Evolutionary conservation across 257 asterid genomes (phyloP), one percentile per base, ranked within the genome.

Genomic region (Fraxinus americana): DNA sequence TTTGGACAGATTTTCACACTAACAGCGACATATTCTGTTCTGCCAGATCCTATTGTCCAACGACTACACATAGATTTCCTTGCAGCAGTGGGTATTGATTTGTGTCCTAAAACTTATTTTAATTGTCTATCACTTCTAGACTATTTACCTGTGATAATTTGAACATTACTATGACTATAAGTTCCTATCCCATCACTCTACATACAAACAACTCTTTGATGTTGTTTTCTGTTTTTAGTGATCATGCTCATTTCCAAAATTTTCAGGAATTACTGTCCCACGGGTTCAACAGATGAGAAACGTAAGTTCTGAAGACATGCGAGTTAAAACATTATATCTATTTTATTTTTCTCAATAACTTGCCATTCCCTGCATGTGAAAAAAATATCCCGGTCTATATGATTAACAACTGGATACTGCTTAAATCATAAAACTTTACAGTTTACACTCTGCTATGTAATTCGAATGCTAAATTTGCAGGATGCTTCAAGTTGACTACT

Each of bases 31-130:
- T 94, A 75, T 92, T 94, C 81, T 94, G 98, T 78, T 83, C 91
- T 14, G 94, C 98, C 4, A 97, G 98, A 75, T 91, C 92, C 38
- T 90, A 86, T 82, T 94, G 98, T 86, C 97, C 96, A 80, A 78
- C 97, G 41, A 90, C 77, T 81, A 84, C 82, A 48, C 87, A 82
- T 68, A 83, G 81, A 79, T 70, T 17, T 74, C 83, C 92, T 72
- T 94, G 98, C 79, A 85, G 85, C 85, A 87, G 82, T 30, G 98
- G 98, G 98, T 94, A 93, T 65, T 82, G 75, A 72, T 74, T 83
- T 78, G 68, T 30, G 38, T 74, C 75, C 72, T 23, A 10, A 67
- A 61, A 80, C 83, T 57, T 63, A 57, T 8, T 72, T 75, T 48
- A 35, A 61, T 29, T 10, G 23, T 67, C 19, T 50, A 72, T 9